Conservation (phyloP, 306 rosid species). For the Prunus mongolica region DNA sequence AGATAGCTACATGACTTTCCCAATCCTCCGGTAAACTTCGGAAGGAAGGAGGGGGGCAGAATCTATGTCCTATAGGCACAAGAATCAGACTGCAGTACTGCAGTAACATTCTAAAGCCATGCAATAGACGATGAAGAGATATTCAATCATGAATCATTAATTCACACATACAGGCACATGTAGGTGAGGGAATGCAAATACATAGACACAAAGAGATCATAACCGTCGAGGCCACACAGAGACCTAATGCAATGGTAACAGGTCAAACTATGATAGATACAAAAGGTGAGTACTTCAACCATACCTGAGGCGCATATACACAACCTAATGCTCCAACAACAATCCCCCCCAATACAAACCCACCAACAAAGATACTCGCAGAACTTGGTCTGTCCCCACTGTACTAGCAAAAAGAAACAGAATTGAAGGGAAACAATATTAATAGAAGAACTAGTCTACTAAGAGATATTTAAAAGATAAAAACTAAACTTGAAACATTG, state of each 20-base stretch:
- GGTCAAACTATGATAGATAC: neutral
- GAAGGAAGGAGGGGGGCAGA: neutral
- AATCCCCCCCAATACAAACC: conserved; percentile 60
- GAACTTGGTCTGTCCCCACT: conserved; percentile 37
- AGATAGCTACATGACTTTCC: neutral
- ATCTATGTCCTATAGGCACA: neutral
- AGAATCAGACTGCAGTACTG: neutral
- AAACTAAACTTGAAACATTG: neutral
- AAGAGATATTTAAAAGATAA: neutral
- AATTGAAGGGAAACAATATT: neutral
- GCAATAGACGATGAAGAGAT: neutral
- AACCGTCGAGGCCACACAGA: neutral
- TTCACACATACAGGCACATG: neutral
- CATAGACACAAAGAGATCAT: neutral
- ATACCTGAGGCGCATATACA: conserved; percentile 65
- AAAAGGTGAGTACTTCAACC: neutral
- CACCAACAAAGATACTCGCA: conserved; percentile 56
- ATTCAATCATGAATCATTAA: neutral
- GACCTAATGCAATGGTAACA: neutral
- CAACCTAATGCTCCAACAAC: conserved; percentile 62
- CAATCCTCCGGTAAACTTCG: neutral
- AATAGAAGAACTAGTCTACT: neutral
- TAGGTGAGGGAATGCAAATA: neutral
- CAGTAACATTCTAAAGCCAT: neutral
- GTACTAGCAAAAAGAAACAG: conserved; percentile 3